Base-by-base conservation (phyloP, 1,139 yeast genomes). In the Zygotorulaspora mrakii region DNA sequence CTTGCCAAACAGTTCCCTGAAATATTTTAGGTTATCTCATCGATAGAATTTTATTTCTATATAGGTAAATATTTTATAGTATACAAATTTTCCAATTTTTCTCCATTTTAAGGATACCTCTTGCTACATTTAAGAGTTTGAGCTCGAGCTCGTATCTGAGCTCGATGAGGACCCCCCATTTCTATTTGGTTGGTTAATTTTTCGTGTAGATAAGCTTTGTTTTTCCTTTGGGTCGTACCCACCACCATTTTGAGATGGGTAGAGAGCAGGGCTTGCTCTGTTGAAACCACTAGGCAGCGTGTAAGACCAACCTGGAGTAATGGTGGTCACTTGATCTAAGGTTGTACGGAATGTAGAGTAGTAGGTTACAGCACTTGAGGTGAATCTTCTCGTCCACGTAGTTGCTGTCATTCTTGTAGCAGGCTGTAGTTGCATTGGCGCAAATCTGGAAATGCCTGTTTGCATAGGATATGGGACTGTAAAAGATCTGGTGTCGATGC, bases 401-500 rank as follows among this genome's bases (percentile, higher is more conserved):
- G 80, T 70, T 17, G 76, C 78, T 1, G 95, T 82, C 10, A 86
- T 77, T 6, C 65, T 70, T 1, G 83, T 59, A 3, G 80, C 84
- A 5, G 96, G 96, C 65, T 87, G 95, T 44, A 70, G 63, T 65
- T 87, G 96, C 95, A 88, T 87, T 36, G 96, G 95, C 1, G 96
- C 96, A 63, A 67, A 85, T 59, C 86, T 72, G 2, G 82, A 74
- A 35, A 50, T 63, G 26, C 94, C 94, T 0, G 94, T 82, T 67
- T 88, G 96, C 45, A 56, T 47, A 2, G 88, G 74, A 64, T 87
- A 88, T 3, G 88, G 71, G 6, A 85, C 71, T 2, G 70, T 54
- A 47, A 70, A 68, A 1, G 76, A 70, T 14, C 56, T 55, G 33
- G 64, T 53, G 37, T 57, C 56, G 25, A 63, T 57, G 13, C 61